phyloP scores from a whole-genome alignment of 2,329 filamentous ascomycete genomes.

The Polytolypa hystricis region DNA sequence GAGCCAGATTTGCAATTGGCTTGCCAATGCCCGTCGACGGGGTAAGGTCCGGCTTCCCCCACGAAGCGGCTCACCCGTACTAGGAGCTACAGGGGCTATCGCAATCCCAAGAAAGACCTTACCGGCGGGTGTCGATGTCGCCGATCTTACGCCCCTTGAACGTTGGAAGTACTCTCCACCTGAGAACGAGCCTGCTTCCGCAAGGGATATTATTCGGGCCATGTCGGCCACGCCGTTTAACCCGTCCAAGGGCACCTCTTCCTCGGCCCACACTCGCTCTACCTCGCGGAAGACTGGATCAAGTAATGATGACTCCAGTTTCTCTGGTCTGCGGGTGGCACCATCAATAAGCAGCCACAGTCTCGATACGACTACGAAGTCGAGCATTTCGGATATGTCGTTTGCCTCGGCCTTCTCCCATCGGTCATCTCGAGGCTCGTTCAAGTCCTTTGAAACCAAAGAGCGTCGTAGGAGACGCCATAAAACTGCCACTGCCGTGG shows the following conservation, averaged over 20 bases:
- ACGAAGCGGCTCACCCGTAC: slow-evolving; percentile 57
- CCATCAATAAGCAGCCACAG: slow-evolving; percentile 45
- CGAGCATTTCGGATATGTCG: slow-evolving; percentile 43
- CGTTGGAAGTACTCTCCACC: slow-evolving; percentile 60
- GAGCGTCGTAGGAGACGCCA: slow-evolving; percentile 47
- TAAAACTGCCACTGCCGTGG: slow-evolving; percentile 28
- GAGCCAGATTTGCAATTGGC: slow-evolving; percentile 82
- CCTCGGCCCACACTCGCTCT: slow-evolving; percentile 23
- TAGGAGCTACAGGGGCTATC: slow-evolving; percentile 57
- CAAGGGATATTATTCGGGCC: slow-evolving; percentile 53
- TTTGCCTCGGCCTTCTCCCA: slow-evolving; percentile 47
- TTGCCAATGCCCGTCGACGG: slow-evolving; percentile 76
- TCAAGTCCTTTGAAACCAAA: slow-evolving; percentile 47
- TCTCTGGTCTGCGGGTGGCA: slow-evolving; percentile 40
- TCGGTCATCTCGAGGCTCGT: slow-evolving; percentile 43
- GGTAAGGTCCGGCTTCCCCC: slow-evolving; percentile 59
- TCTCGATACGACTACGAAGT: slow-evolving; percentile 42
- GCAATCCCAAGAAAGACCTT: slow-evolving; percentile 56
- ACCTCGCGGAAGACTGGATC: slow-evolving; percentile 31
- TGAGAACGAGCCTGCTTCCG: slow-evolving; percentile 56
- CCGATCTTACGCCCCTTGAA: slow-evolving; percentile 53
- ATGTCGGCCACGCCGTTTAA: slow-evolving; percentile 36
- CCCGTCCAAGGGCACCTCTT: slow-evolving; percentile 20
- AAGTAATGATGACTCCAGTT: slow-evolving; percentile 41
- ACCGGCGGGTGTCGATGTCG: slow-evolving; percentile 39